Percentiles rank a stretch among this genome's conserved stretches.
Conservation (phyloP, 2,329 filamentous ascomycete genomes). For the Myriangium duriaei region DNA sequence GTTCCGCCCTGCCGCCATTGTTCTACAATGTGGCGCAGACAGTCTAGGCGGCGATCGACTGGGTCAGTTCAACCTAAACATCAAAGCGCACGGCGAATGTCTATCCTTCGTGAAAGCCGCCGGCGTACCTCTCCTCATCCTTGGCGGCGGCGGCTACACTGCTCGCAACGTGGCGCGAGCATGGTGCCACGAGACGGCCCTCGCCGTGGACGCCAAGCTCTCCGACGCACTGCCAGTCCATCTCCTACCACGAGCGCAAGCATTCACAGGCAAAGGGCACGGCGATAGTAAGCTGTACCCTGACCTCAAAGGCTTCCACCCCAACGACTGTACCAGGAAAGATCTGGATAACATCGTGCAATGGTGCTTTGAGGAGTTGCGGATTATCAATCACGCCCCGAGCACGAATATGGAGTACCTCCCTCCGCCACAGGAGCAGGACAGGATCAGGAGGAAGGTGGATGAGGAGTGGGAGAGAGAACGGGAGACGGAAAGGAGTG, state of each 20-base stretch:
- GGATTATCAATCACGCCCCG: slow-evolving; percentile 72
- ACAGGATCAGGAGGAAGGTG: slow-evolving; percentile 50
- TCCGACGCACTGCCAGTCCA: slow-evolving; percentile 56
- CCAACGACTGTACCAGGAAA: slow-evolving; percentile 62
- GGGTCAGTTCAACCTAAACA: slow-evolving; percentile 92
- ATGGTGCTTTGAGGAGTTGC: slow-evolving; percentile 71
- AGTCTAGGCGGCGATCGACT: slow-evolving; percentile 86
- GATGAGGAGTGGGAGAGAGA: slow-evolving; percentile 56
- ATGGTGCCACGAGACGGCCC: slow-evolving; percentile 92
- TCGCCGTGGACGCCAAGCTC: slow-evolving; percentile 67
- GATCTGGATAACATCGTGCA: slow-evolving; percentile 62
- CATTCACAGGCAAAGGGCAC: slow-evolving; percentile 71
- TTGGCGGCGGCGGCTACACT: slow-evolving; percentile 92
- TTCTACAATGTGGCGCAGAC: slow-evolving; percentile 91
- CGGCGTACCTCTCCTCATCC: slow-evolving; percentile 69
- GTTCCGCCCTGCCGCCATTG: slow-evolving; percentile 83
- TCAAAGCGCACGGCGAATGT: slow-evolving; percentile 84
- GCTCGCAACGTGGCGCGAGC: slow-evolving; percentile 91
- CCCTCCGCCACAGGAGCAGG: slow-evolving; percentile 54
- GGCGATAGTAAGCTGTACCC: slow-evolving; percentile 61
- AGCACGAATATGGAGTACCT: slow-evolving; percentile 77
- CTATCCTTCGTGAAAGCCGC: slow-evolving; percentile 78
- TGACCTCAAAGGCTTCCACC: slow-evolving; percentile 64
- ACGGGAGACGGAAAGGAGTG: slow-evolving; percentile 49
- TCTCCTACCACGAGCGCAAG: slow-evolving; percentile 73